phyloP scores from a whole-genome alignment of 1,284 basidiomycete genomes.

The Leucoagaricus sp. region DNA sequence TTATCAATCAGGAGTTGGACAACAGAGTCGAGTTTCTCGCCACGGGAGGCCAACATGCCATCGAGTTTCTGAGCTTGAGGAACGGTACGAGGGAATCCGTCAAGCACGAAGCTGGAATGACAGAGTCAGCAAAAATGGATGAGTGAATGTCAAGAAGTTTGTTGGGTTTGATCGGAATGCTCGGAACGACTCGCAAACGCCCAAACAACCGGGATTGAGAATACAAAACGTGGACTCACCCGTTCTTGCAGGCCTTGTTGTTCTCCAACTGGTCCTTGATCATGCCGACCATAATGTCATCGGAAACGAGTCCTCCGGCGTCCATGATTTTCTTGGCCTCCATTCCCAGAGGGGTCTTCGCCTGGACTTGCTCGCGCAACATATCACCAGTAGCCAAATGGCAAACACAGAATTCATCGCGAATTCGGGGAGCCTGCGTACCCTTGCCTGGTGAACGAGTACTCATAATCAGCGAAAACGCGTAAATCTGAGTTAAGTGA shows the following conservation, averaged over 20 bases:
- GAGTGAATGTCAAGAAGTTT: constrained; percentile 8
- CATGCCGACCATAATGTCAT: constrained; percentile 98
- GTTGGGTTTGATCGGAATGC: constrained; percentile 8
- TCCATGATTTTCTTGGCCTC: constrained; percentile 99
- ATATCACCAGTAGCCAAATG: constrained; percentile 99
- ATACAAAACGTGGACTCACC: constrained; percentile 59
- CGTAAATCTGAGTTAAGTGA: constrained; percentile 16
- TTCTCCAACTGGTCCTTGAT: constrained; percentile 95
- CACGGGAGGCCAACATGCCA: constrained; percentile 79
- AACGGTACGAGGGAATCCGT: constrained; percentile 98
- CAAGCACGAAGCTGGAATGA: constrained; percentile 85
- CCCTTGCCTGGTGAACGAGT: constrained; percentile 81
- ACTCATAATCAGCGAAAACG: constrained; percentile 4
- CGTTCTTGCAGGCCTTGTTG: constrained; percentile 92
- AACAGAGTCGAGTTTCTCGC: constrained; percentile 90
- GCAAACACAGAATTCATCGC: constrained; percentile 93
- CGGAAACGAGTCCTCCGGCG: constrained; percentile 88
- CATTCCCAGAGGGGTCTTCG: constrained; percentile 87
- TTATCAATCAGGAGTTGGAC: constrained; percentile 94
- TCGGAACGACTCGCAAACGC: constrained; percentile 5
- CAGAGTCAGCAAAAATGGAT: constrained; percentile 6
- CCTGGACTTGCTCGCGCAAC: constrained; percentile 91
- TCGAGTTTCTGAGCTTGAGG: constrained; percentile 98
- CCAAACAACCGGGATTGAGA: neutral
- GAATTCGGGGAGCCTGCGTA: constrained; percentile 94